These are phyloP conservation scores for Phytophthora macrochlamydospora DNA, from an alignment of 352 stramenopile genomes.

Conservation along the genomic window DNA sequence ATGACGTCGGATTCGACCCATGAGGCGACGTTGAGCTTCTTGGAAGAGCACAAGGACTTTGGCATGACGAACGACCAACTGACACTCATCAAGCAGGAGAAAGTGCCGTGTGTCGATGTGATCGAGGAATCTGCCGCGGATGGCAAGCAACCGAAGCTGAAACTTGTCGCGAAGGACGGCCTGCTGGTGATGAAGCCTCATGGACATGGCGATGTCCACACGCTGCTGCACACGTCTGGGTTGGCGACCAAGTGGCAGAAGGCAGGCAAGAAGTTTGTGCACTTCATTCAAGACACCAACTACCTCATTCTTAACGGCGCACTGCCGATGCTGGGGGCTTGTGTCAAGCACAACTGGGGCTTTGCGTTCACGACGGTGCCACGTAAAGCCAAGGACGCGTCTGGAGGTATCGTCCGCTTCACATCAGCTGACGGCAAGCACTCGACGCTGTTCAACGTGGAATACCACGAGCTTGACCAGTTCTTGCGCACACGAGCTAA, in stretches of 20 bases:
- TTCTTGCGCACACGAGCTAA: conserved; percentile 58
- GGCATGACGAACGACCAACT: conserved; percentile 93
- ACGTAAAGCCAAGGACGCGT: conserved; percentile 94
- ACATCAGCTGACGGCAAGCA: conserved; percentile 28
- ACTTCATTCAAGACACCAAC: conserved; percentile 97
- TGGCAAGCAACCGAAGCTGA: conserved; percentile 66
- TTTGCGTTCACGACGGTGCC: conserved; percentile 95
- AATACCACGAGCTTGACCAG: conserved; percentile 77
- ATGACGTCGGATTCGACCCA: conserved; percentile 98
- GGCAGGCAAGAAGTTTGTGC: conserved; percentile 92
- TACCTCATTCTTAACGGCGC: conserved; percentile 94
- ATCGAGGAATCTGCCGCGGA: conserved; percentile 23
- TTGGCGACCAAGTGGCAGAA: conserved; percentile 72
- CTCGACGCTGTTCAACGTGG: conserved; percentile 67
- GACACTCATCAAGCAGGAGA: conserved; percentile 97
- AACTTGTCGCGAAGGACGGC: conserved; percentile 62
- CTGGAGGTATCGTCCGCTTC: conserved; percentile 66
- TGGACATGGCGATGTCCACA: conserved; percentile 98
- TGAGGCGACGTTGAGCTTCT: conserved; percentile 85
- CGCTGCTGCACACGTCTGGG: conserved; percentile 86
- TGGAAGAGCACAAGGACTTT: conserved; percentile 94
- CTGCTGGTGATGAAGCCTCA: conserved; percentile 96
- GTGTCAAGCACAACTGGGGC: conserved; percentile 78
- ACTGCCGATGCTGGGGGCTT: conserved; percentile 90
- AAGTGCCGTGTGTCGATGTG: conserved; percentile 89